phyloP scores from a whole-genome alignment of 2,329 filamentous ascomycete genomes.

The Penicillium aurantiogriseum region DNA sequence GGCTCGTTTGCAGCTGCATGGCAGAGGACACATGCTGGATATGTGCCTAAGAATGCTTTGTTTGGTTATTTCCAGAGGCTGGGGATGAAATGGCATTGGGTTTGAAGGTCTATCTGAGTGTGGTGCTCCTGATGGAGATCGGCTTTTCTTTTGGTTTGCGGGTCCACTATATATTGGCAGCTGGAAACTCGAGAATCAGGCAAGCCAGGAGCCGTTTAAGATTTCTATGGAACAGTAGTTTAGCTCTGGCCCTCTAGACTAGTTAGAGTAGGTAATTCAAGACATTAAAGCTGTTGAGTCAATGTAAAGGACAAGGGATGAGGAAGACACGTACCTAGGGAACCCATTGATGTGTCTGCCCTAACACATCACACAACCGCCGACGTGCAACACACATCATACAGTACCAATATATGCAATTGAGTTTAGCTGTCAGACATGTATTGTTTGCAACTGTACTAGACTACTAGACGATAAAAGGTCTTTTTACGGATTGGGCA shows the following conservation, averaged over 20 bases:
- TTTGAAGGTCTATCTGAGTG: not conserved
- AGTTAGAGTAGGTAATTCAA: not conserved
- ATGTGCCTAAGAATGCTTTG: constrained; percentile 34
- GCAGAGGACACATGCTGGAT: constrained; percentile 34
- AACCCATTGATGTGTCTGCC: not conserved
- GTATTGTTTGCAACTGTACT: not conserved
- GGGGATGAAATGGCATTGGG: constrained; percentile 37
- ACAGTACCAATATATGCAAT: not conserved
- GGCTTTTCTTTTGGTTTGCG: not conserved
- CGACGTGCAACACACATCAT: not conserved
- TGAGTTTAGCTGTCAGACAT: not conserved
- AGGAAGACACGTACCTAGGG: not conserved
- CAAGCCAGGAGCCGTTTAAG: not conserved
- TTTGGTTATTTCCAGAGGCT: constrained; percentile 46
- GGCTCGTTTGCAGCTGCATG: constrained; percentile 43
- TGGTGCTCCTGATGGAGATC: not conserved
- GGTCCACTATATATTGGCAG: not conserved
- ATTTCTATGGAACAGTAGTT: not conserved
- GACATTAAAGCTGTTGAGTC: not conserved
- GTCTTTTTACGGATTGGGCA: not conserved
- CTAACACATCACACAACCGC: not conserved
- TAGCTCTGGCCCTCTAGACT: not conserved
- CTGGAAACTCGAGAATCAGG: not conserved
- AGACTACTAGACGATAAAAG: not conserved
- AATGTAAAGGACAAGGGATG: not conserved